Conservation (phyloP, 75 land plant species). For the Picea sitchensis region DNA sequence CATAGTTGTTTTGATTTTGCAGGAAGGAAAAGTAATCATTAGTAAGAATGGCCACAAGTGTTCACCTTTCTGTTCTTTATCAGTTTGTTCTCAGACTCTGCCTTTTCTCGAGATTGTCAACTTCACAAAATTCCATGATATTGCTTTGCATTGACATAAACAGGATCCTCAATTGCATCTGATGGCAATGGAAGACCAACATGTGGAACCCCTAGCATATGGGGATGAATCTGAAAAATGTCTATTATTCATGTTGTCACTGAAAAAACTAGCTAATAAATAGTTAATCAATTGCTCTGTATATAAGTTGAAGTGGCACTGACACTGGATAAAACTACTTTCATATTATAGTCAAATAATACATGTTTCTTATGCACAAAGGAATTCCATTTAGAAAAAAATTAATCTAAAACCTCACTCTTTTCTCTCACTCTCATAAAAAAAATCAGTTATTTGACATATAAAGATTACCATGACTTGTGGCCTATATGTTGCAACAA, state of each 20-base stretch:
- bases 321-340: not conserved
- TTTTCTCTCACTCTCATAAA: not conserved
- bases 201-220: too few relatives aligned
- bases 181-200: too few relatives aligned
- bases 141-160: too few relatives aligned
- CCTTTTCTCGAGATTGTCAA: too few relatives aligned
- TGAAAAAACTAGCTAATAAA: not conserved
- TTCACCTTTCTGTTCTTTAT: too few relatives aligned
- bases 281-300: not conserved
- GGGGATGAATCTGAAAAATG: too few relatives aligned
- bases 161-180: too few relatives aligned
- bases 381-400: not conserved
- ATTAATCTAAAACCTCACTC: not conserved
- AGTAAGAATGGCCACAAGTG: too few relatives aligned
- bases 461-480: slow-evolving; percentile 18
- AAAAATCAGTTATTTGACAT: not conserved
- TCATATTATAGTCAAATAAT: too few relatives aligned
- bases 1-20: not conserved
- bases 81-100: too few relatives aligned
- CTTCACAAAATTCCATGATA: too few relatives aligned
- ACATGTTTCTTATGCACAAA: too few relatives aligned
- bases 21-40: not conserved
- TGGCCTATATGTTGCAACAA: slow-evolving; percentile 39
- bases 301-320: not conserved
- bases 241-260: not conserved